Evolutionary conservation across 2,329 filamentous ascomycete genomes (phyloP).

Genomic region (Emmonsiellopsis sp.): DNA sequence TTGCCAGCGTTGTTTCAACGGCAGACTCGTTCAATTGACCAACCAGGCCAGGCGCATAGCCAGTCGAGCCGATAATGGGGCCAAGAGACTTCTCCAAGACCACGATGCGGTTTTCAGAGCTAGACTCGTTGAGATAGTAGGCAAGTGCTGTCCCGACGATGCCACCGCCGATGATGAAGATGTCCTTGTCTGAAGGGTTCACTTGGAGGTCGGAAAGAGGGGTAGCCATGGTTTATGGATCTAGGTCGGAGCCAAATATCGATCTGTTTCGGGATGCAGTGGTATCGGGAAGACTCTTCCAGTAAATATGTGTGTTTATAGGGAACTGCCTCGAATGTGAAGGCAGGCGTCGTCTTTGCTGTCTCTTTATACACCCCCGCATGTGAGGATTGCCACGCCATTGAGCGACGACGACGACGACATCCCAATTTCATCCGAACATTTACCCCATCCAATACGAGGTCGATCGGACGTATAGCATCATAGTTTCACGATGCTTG

Average conservation of each 20-base stretch:
- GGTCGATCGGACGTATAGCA: too few relatives aligned
- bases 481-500: too few relatives aligned
- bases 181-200: background rate
- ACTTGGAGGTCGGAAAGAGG: background rate
- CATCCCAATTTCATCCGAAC: too few relatives aligned
- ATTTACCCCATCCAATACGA: too few relatives aligned
- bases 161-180: slow-evolving; percentile 22
- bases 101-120: slow-evolving; percentile 8
- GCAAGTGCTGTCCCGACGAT: slow-evolving; percentile 27
- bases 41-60: slow-evolving; percentile 25
- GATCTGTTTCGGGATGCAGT: too few relatives aligned
- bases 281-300: background rate
- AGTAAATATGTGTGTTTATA: background rate
- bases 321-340: too few relatives aligned
- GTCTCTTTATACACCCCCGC: too few relatives aligned
- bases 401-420: too few relatives aligned
- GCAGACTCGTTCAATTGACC: slow-evolving; percentile 26
- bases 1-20: slow-evolving; percentile 21
- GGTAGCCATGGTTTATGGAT: background rate
- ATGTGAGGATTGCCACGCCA: too few relatives aligned
- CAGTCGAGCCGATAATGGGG: slow-evolving; percentile 21
- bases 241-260: too few relatives aligned
- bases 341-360: too few relatives aligned
- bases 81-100: slow-evolving; percentile 20
- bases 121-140: slow-evolving; percentile 19